Evolutionary conservation across 768 basidiomycete genomes (phyloP).

Genomic region (Macrolepiota dolichaula): DNA sequence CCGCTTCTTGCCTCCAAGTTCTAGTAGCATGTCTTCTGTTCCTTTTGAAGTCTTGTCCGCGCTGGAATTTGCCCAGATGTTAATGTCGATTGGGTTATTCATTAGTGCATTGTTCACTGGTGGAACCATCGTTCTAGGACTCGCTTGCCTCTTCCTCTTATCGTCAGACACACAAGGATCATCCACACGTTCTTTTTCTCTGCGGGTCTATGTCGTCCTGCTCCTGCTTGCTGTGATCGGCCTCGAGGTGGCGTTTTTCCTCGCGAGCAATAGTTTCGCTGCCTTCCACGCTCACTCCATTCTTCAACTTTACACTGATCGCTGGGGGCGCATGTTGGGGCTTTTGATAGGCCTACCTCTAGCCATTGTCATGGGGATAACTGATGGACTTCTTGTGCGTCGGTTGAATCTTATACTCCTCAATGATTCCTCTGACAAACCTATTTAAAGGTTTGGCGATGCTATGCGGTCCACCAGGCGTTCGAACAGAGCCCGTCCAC

Average conservation of each 20-base stretch:
- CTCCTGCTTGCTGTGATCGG: background rate
- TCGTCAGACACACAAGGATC: background rate
- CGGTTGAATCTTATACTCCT: background rate
- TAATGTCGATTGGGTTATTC: too few species aligned
- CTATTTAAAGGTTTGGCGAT: background rate
- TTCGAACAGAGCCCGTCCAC: background rate
- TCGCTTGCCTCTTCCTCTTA: background rate
- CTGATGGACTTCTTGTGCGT: constrained; percentile 2
- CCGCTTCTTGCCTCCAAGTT: too few species aligned
- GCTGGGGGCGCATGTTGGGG: too few species aligned
- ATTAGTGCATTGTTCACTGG: background rate
- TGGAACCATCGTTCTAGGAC: background rate
- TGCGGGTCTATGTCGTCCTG: background rate
- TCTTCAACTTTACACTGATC: background rate
- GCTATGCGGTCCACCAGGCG: background rate
- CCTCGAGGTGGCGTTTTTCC: background rate
- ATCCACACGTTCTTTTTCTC: background rate
- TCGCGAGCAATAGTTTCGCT: background rate
- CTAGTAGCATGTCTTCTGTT: too few species aligned
- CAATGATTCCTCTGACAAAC: background rate
- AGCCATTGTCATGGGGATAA: background rate
- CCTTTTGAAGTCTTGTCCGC: too few species aligned
- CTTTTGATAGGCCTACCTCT: too few species aligned
- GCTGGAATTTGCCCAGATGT: too few species aligned
- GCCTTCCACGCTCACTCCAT: background rate